These are phyloP conservation scores for Teratosphaeria viscida DNA, from an alignment of 2,329 filamentous ascomycete species.

Conservation along the genomic window DNA sequence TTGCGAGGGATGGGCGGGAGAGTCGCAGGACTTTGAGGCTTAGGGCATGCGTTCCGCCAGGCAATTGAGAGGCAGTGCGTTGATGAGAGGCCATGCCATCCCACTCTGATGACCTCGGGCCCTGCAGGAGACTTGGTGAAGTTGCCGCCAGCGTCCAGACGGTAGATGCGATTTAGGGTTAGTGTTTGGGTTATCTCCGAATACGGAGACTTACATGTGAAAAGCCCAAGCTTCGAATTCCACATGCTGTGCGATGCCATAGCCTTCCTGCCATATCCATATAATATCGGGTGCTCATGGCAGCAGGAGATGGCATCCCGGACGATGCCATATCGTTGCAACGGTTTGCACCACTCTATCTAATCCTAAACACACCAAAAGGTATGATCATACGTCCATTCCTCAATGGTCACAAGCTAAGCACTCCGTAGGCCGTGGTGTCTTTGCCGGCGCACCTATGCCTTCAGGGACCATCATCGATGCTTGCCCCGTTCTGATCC, in stretches of 20 bases:
- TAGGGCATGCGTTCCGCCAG: constrained; percentile 56
- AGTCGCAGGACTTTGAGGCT: constrained; percentile 79
- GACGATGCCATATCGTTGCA: constrained; percentile 21
- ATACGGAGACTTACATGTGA: neutral
- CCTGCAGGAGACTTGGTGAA: neutral
- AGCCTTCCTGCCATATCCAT: neutral
- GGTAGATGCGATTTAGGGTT: neutral
- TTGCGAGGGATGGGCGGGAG: constrained; percentile 67
- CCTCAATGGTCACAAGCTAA: neutral
- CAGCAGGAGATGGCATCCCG: neutral
- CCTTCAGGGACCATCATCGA: constrained; percentile 41
- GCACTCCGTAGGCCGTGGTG: constrained; percentile 37
- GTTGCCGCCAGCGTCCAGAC: neutral
- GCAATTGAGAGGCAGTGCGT: constrained; percentile 28
- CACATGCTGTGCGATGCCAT: neutral
- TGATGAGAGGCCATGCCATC: constrained; percentile 19
- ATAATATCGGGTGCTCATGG: neutral
- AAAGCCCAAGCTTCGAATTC: neutral
- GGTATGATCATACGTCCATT: constrained; percentile 22
- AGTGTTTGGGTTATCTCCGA: neutral
- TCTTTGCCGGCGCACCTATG: constrained; percentile 40
- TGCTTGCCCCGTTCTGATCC: constrained; percentile 42
- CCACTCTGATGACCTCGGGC: neutral
- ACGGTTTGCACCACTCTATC: constrained; percentile 32
- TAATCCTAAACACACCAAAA: constrained; percentile 42